These are phyloP conservation scores for Dryadomyces quercus-mongolicae DNA, from an alignment of 2,329 filamentous ascomycete species.

Conservation along the genomic window DNA sequence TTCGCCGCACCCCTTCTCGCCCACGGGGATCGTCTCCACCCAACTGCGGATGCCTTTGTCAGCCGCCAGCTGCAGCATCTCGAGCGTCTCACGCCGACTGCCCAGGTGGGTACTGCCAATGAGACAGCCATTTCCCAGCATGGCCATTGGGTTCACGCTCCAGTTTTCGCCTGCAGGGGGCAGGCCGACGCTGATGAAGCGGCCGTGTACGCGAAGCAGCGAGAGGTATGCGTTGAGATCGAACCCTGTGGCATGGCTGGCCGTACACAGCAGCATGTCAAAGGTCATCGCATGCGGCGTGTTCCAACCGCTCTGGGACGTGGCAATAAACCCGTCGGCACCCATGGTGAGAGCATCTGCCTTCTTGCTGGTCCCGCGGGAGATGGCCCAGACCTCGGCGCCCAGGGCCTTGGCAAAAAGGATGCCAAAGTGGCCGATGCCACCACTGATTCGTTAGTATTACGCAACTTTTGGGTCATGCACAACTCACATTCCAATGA, in stretches of 20 bases:
- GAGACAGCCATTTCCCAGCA: constrained; percentile 60
- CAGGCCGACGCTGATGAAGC: neutral
- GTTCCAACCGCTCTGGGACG: constrained; percentile 43
- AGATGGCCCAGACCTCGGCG: constrained; percentile 46
- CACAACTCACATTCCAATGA: constrained; percentile 45
- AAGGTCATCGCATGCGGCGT: constrained; percentile 48
- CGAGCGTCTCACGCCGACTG: constrained; percentile 61
- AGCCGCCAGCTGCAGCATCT: constrained; percentile 59
- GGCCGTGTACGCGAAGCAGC: constrained; percentile 58
- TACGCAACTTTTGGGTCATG: too few relatives aligned
- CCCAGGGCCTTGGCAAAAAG: constrained; percentile 58
- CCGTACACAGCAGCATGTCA: constrained; percentile 66
- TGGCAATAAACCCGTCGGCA: constrained; percentile 48
- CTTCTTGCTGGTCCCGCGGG: constrained; percentile 46
- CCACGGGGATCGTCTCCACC: constrained; percentile 40
- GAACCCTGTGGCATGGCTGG: constrained; percentile 57
- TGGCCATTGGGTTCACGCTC: constrained; percentile 16
- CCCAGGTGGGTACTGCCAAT: constrained; percentile 45
- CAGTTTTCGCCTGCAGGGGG: neutral
- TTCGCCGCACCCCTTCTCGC: neutral
- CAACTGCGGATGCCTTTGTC: constrained; percentile 58
- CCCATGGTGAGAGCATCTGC: constrained; percentile 46
- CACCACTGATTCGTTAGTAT: constrained; percentile 28
- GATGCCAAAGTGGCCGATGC: constrained; percentile 59
- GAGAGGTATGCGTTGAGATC: constrained; percentile 56